Percentiles rank a stretch among this genome's conserved stretches.
Conservation (phyloP, 257 asterid genomes). For the Solanum etuberosum region DNA sequence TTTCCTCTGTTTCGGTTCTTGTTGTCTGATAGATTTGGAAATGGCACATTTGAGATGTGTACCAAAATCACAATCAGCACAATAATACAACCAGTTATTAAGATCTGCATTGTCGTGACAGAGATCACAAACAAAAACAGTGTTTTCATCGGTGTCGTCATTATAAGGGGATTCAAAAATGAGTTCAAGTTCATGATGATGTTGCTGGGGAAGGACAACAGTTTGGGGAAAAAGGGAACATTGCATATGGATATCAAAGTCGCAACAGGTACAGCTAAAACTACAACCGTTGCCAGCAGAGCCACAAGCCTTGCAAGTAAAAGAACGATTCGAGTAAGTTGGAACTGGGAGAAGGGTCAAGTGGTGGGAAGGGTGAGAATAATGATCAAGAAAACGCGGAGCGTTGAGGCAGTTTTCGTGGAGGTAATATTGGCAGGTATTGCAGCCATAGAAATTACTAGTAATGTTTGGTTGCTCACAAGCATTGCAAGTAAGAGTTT, state of each 20-base stretch:
- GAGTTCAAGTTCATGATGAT: constrained; percentile 8
- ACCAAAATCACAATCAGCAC: constrained; percentile 10
- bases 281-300: constrained; percentile 7
- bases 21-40: not conserved
- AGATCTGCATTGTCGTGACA: not conserved
- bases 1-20: not conserved
- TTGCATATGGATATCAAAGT: constrained; percentile 17
- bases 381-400: constrained; percentile 21
- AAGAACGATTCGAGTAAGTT: constrained; percentile 3
- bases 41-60: constrained; percentile 2
- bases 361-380: constrained; percentile 17
- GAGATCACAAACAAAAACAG: not conserved
- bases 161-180: not conserved
- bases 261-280: constrained; percentile 18
- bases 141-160: not conserved
- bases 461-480: not conserved
- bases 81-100: constrained; percentile 6
- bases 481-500: constrained; percentile 13
- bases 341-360: constrained; percentile 23
- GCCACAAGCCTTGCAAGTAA: constrained; percentile 14
- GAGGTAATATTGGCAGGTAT: constrained; percentile 15
- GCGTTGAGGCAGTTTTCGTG: constrained; percentile 15
- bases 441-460: constrained; percentile 10
- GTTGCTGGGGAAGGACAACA: not conserved
- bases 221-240: constrained; percentile 11